A percentile compares a stretch with the other conserved stretches of the same genome.
phyloP scores from a whole-genome alignment of 805 yeast species.

The Babjeviella inositovora region DNA sequence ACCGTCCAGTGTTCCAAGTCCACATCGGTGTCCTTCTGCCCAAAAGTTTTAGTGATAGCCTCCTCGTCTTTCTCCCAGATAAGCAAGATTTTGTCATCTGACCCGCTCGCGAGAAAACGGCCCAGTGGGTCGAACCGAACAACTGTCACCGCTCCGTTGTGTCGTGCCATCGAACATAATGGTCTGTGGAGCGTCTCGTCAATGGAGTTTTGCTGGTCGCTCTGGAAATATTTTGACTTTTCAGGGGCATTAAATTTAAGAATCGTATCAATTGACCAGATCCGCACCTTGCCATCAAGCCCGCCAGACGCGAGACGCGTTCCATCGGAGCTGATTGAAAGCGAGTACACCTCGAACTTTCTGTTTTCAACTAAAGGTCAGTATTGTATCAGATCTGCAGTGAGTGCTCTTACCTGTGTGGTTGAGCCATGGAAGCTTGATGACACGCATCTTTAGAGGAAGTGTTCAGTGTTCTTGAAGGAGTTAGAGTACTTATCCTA shows the following conservation, averaged over 20 bases:
- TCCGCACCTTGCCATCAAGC: slow-evolving; percentile 76
- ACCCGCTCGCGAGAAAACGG: slow-evolving; percentile 80
- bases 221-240: slow-evolving; percentile 1
- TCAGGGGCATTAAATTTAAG: slow-evolving; percentile 24
- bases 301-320: slow-evolving; percentile 87
- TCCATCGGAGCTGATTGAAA: slow-evolving; percentile 72
- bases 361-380: slow-evolving; percentile 31
- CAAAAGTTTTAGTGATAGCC: slow-evolving; percentile 37
- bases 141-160: slow-evolving; percentile 92
- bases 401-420: slow-evolving; percentile 23
- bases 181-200: slow-evolving; percentile 30
- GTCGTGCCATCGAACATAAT: slow-evolving; percentile 82
- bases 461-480: no score
- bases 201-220: slow-evolving; percentile 3
- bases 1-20: slow-evolving; percentile 93
- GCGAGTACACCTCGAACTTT: slow-evolving; percentile 72
- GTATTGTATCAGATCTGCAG: not conserved
- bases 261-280: slow-evolving; percentile 63
- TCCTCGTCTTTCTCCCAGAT: slow-evolving; percentile 89
- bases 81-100: slow-evolving; percentile 82
- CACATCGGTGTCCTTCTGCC: slow-evolving; percentile 44
- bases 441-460: slow-evolving; percentile 36
- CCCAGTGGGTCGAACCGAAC: slow-evolving; percentile 91
- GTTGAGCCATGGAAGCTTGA: slow-evolving; percentile 59
- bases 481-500: no score